Base-by-base conservation (phyloP, 1,139 yeast genomes). In the Insectozyma bohioensis region DNA sequence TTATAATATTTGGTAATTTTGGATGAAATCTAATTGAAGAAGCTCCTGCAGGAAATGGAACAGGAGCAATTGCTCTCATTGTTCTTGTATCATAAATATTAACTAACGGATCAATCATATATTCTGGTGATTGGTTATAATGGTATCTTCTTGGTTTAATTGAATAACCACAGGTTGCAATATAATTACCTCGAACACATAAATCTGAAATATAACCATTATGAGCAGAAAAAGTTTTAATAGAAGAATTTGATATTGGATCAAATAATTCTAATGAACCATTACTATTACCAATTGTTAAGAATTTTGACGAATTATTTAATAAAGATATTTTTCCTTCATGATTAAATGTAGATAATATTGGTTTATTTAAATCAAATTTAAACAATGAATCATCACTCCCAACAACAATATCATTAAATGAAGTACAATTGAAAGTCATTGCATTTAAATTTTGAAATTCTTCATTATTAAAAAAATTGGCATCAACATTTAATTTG, bases 11-110 rank as follows among this genome's bases (percentile, higher is more conserved):
- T 9, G 97, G 85, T 37, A 88, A 58, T 42, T 85, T 85, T 4
- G 97, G 97, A 58, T 90, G 97, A 43, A 90, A 71, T 32, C 84
- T 72, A 1, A 85, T 94, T 52, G 76, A 84, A 5, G 86, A 73
- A 1, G 97, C 97, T 4, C 97, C 97, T 0, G 88, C 83, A 0
- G 95, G 86, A 54, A 88, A 88, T 2, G 96, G 80, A 4, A 90
- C 67, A 2, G 97, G 97, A 0, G 95, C 70, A 35, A 84, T 58
- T 2, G 92, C 74, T 38, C 78, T 73, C 77, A 86, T 70, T 44
- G 80, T 76, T 41, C 95, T 71, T 21, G 87, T 58, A 54, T 92
- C 98, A 55, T 78, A 88, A 12, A 87, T 79, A 44, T 82, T 83
- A 16, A 92, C 92, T 45, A 90, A 70, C 0, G 95, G 92, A 52